Evolutionary conservation across 306 rosid genomes (phyloP).

Genomic region (Acmispon strigosus): DNA sequence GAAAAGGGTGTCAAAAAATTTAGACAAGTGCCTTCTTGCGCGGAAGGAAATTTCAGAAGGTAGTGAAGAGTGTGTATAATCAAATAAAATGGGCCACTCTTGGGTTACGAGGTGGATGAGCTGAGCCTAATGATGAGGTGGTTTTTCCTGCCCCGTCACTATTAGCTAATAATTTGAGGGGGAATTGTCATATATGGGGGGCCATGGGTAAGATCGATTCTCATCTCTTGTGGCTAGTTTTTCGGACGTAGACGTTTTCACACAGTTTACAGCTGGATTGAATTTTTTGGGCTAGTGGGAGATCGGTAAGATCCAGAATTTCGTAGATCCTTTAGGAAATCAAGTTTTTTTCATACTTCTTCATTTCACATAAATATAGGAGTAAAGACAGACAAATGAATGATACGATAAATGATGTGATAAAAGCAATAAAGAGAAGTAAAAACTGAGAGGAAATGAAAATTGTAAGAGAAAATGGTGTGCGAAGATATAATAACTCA

Average conservation of each 20-base stretch:
- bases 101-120: conserved; percentile 53
- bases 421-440: no score
- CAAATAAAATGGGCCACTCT: conserved; percentile 37
- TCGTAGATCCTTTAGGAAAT: no score
- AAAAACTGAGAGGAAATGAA: no score
- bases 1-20: conserved; percentile 6
- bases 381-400: no score
- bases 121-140: conserved; percentile 45
- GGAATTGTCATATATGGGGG: conserved; percentile 38
- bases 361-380: no score
- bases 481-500: no score
- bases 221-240: conserved; percentile 27
- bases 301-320: conserved; percentile 17
- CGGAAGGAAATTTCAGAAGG: conserved; percentile 28
- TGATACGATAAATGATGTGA: no score
- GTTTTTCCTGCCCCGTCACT: conserved; percentile 28
- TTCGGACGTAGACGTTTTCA: conserved; percentile 22
- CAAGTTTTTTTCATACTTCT: no score
- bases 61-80: conserved; percentile 13
- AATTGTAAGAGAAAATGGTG: no score
- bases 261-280: conserved; percentile 6
- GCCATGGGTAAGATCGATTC: conserved; percentile 36
- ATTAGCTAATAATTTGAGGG: conserved; percentile 24
- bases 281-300: conserved; percentile 16
- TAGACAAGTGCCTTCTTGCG: conserved; percentile 30